Percentiles rank a stretch among this genome's conserved stretches.
Conservation (phyloP, 805 yeast genomes). For the Saturnispora besseyi region DNA sequence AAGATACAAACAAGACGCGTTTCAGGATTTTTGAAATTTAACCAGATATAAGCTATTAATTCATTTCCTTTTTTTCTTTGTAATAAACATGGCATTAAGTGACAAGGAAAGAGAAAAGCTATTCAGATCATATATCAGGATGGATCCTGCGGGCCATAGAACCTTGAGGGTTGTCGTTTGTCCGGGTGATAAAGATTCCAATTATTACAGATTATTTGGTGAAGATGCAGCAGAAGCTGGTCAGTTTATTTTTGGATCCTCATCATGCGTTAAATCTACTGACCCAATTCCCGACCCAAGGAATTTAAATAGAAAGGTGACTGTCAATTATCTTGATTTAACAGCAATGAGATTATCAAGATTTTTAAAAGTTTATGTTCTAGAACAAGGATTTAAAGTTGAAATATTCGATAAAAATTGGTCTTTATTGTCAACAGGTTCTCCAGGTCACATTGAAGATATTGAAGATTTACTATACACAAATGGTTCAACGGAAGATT, state of each 20-base stretch:
- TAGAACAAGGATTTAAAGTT: slow-evolving; percentile 65
- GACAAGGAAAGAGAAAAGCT: slow-evolving; percentile 7
- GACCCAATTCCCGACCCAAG: slow-evolving; percentile 23
- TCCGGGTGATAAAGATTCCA: slow-evolving; percentile 48
- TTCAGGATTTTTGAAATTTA: not conserved
- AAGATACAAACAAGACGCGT: not conserved
- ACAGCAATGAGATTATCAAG: slow-evolving; percentile 65
- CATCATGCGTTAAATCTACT: slow-evolving; percentile 58
- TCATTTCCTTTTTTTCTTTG: not conserved
- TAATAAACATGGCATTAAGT: slow-evolving; percentile 17
- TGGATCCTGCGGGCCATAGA: slow-evolving; percentile 40
- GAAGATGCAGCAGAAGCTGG: slow-evolving; percentile 79
- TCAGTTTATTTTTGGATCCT: slow-evolving; percentile 74
- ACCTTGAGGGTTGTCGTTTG: slow-evolving; percentile 54
- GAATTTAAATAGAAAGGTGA: slow-evolving; percentile 32
- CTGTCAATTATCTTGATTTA: slow-evolving; percentile 58
- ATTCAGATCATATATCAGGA: slow-evolving; percentile 28
- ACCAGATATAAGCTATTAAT: not conserved
- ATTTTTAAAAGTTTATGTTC: slow-evolving; percentile 54
- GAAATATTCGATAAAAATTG: slow-evolving; percentile 72
- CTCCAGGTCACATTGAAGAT: slow-evolving; percentile 83
- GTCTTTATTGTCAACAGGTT: slow-evolving; percentile 49
- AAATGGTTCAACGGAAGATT: slow-evolving; percentile 20
- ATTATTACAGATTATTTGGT: slow-evolving; percentile 65
- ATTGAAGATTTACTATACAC: slow-evolving; percentile 56